A percentile compares a stretch with the other conserved stretches of the same genome.
These are phyloP conservation scores for Blastobotrys terrestris DNA, from an alignment of 805 yeast species.

Conservation along the genomic window DNA sequence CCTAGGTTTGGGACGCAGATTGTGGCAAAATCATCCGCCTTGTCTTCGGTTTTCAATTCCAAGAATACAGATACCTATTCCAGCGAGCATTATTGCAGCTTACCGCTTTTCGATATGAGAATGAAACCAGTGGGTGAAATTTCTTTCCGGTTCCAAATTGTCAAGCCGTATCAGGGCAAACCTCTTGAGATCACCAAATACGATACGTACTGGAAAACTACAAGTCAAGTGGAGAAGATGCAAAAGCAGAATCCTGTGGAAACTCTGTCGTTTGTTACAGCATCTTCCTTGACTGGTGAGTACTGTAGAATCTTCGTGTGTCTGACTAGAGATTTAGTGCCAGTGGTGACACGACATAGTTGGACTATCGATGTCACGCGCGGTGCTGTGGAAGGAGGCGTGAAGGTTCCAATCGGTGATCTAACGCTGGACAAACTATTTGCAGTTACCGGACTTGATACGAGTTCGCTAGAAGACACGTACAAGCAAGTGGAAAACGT, in stretches of 20 bases:
- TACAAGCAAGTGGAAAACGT: slow-evolving; percentile 24
- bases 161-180: slow-evolving; percentile 79
- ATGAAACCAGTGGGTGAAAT: slow-evolving; percentile 78
- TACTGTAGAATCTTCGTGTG: slow-evolving; percentile 67
- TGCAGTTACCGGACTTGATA: slow-evolving; percentile 1
- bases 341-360: slow-evolving; percentile 44
- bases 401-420: slow-evolving; percentile 56
- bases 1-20: slow-evolving; percentile 93
- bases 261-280: slow-evolving; percentile 72
- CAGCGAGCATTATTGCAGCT: slow-evolving; percentile 32
- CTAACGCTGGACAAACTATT: slow-evolving; percentile 31
- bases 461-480: slow-evolving; percentile 21
- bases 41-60: slow-evolving; percentile 47
- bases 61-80: slow-evolving; percentile 35
- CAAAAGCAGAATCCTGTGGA: slow-evolving; percentile 21
- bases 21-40: slow-evolving; percentile 81
- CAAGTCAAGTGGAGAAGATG: slow-evolving; percentile 42
- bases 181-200: slow-evolving; percentile 85
- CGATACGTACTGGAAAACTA: slow-evolving; percentile 96
- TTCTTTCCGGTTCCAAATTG: slow-evolving; percentile 69
- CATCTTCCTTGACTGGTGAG: slow-evolving; percentile 81
- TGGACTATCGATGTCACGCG: slow-evolving; percentile 20
- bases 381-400: slow-evolving; percentile 39
- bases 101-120: slow-evolving; percentile 79
- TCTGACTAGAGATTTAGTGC: slow-evolving; percentile 74